Conservation (phyloP, 2,329 filamentous ascomycete genomes). For the Zymoseptoria tritici region DNA sequence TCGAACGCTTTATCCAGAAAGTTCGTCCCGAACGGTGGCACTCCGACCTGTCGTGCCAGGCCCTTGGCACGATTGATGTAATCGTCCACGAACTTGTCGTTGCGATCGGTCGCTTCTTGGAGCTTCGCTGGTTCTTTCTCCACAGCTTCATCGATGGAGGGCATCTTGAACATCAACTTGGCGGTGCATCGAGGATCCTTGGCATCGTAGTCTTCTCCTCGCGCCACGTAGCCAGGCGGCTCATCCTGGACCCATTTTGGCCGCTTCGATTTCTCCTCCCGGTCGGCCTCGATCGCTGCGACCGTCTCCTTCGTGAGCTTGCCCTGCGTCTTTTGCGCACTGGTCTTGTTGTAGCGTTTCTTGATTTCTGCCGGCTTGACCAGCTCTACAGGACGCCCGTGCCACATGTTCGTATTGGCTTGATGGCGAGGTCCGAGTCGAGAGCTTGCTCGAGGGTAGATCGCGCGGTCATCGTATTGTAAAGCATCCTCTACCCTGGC, state of each 20-base stretch:
- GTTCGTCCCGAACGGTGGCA: constrained; percentile 73
- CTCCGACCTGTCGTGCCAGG: constrained; percentile 58
- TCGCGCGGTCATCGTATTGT: constrained; percentile 87
- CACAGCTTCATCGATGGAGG: constrained; percentile 20
- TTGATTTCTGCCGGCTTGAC: constrained; percentile 83
- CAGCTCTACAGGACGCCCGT: constrained; percentile 77
- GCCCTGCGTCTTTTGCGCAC: constrained; percentile 60
- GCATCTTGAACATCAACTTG: constrained; percentile 68
- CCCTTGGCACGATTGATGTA: constrained; percentile 67
- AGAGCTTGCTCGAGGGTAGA: constrained; percentile 91
- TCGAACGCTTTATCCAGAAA: constrained; percentile 76
- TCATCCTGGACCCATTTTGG: constrained; percentile 94
- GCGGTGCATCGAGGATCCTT: constrained; percentile 70
- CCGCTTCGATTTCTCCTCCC: constrained; percentile 66
- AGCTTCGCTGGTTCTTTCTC: constrained; percentile 6
- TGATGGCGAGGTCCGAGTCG: constrained; percentile 87
- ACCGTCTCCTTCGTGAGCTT: constrained; percentile 74
- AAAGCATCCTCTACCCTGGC: constrained; percentile 91
- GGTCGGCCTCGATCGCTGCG: constrained; percentile 74
- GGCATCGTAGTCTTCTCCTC: constrained; percentile 70
- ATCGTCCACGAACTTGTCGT: constrained; percentile 58
- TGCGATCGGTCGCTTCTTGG: constrained; percentile 8
- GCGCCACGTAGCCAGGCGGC: constrained; percentile 73
- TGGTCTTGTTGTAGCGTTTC: constrained; percentile 59
- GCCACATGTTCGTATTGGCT: constrained; percentile 77